A percentile compares a stretch with the other conserved stretches of the same genome.
These are phyloP conservation scores for Aspergillus indologenus DNA, from an alignment of 495 filamentous ascomycete genomes.

Conservation along the genomic window DNA sequence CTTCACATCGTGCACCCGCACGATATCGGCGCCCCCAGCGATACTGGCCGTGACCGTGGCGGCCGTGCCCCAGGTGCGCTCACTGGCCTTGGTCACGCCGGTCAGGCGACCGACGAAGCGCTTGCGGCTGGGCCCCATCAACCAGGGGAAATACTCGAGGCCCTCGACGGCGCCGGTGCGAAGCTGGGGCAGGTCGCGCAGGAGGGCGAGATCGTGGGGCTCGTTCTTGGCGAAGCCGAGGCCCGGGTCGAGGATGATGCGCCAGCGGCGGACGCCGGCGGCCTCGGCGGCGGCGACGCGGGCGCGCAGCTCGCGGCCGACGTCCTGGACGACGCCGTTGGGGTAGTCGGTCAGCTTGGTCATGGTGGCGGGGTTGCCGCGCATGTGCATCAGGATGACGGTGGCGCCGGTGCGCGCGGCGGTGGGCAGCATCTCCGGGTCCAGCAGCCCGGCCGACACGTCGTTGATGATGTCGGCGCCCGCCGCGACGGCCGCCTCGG, in stretches of 20 bases:
- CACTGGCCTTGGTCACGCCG: conserved; percentile 63
- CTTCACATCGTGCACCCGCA: conserved; percentile 88
- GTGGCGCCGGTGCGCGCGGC: conserved; percentile 77
- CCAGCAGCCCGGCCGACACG: conserved; percentile 77
- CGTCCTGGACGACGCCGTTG: conserved; percentile 64
- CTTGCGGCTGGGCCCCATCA: conserved; percentile 88
- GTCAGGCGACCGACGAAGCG: conserved; percentile 82
- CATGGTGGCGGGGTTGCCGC: conserved; percentile 86
- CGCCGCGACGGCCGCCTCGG: conserved; percentile 71
- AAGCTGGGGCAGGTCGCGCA: conserved; percentile 63
- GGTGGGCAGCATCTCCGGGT: conserved; percentile 77
- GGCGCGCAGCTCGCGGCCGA: conserved; percentile 64
- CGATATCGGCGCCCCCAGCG: conserved; percentile 89
- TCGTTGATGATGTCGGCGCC: conserved; percentile 97
- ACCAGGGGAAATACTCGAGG: conserved; percentile 75
- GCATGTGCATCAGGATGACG: conserved; percentile 93
- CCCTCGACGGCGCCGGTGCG: conserved; percentile 55
- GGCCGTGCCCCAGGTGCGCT: conserved; percentile 81
- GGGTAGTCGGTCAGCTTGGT: conserved; percentile 66
- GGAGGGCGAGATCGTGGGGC: conserved; percentile 74
- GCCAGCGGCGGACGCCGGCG: conserved; percentile 85
- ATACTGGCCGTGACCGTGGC: conserved; percentile 85
- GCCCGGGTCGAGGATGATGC: conserved; percentile 91
- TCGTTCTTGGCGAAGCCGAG: conserved; percentile 88
- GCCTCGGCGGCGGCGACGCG: conserved; percentile 75